Evolutionary conservation across 2,329 filamentous ascomycete genomes (phyloP).

Genomic region (Trichoderma sp.): DNA sequence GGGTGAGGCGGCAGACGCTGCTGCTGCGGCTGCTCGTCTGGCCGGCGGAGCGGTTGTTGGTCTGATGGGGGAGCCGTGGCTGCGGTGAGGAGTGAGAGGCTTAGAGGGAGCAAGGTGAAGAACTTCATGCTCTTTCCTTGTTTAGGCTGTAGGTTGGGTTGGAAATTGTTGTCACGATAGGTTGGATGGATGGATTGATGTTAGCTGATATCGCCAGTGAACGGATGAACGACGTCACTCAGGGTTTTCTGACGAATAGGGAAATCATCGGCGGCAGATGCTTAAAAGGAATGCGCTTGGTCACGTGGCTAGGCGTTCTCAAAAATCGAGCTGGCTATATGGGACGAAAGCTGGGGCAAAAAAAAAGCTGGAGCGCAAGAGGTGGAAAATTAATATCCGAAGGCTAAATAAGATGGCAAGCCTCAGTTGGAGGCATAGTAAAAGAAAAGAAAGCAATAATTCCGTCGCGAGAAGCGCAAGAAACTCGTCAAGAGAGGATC

Average conservation of each 20-base stretch:
- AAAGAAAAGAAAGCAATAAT: neutral
- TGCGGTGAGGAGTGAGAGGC: constrained; percentile 10
- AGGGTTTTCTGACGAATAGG: neutral
- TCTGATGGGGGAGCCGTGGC: constrained; percentile 20
- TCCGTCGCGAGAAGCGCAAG: neutral
- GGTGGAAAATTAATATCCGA: constrained; percentile 24
- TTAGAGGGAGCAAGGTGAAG: neutral
- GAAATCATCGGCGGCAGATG: constrained; percentile 1
- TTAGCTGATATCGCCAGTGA: neutral
- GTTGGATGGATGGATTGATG: neutral
- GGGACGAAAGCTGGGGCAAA: neutral
- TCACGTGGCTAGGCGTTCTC: neutral
- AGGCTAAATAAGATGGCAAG: neutral
- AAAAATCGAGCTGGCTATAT: neutral
- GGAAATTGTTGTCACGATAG: neutral
- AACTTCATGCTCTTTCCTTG: constrained; percentile 24
- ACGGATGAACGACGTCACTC: constrained; percentile 15
- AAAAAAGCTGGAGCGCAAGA: constrained; percentile 12
- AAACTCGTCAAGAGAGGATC: too few species aligned
- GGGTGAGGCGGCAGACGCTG: constrained; percentile 19
- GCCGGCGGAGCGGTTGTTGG: constrained; percentile 22
- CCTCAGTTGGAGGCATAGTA: neutral
- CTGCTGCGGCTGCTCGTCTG: neutral
- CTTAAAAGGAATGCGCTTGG: neutral
- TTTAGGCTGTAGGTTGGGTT: neutral